Conservation (phyloP, 2,329 filamentous ascomycete species). For the Aspergillus floridensis region DNA sequence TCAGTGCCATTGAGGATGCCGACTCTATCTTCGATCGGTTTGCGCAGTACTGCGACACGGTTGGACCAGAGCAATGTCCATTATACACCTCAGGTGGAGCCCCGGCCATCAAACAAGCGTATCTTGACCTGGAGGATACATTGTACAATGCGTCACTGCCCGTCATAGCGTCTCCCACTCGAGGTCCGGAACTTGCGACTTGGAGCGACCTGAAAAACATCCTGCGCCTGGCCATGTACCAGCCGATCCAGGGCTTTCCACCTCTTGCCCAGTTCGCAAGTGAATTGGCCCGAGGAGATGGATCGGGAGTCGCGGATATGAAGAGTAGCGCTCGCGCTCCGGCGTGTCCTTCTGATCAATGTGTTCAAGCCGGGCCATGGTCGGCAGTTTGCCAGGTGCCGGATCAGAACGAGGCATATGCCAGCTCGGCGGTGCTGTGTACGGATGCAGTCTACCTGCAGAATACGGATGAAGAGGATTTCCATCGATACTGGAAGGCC, state of each 20-base stretch:
- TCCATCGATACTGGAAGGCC: constrained; percentile 23
- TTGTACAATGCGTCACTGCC: constrained; percentile 29
- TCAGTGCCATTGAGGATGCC: constrained; percentile 30
- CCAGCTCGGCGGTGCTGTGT: constrained; percentile 32
- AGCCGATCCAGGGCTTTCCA: constrained; percentile 30
- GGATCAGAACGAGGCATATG: constrained; percentile 28
- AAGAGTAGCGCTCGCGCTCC: constrained; percentile 28
- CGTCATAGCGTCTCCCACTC: constrained; percentile 27
- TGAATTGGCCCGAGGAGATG: constrained; percentile 27
- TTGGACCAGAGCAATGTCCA: constrained; percentile 29
- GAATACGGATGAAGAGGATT: constrained; percentile 16
- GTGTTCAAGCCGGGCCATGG: constrained; percentile 31
- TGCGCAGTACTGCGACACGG: constrained; percentile 30
- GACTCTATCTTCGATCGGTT: constrained; percentile 38
- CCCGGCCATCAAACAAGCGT: constrained; percentile 26
- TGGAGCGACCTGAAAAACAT: constrained; percentile 35
- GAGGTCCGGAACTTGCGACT: constrained; percentile 36
- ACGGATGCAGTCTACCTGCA: constrained; percentile 30
- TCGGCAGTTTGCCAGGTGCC: constrained; percentile 27
- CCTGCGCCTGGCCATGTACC: constrained; percentile 32
- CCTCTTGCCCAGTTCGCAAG: constrained; percentile 26
- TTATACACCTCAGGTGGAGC: constrained; percentile 30
- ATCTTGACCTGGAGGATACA: constrained; percentile 22
- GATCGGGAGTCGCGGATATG: constrained; percentile 29
- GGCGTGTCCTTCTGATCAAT: constrained; percentile 29